Evolutionary conservation across 2,329 filamentous ascomycete genomes (phyloP).

Genomic region (Sporothrix mexicana): DNA sequence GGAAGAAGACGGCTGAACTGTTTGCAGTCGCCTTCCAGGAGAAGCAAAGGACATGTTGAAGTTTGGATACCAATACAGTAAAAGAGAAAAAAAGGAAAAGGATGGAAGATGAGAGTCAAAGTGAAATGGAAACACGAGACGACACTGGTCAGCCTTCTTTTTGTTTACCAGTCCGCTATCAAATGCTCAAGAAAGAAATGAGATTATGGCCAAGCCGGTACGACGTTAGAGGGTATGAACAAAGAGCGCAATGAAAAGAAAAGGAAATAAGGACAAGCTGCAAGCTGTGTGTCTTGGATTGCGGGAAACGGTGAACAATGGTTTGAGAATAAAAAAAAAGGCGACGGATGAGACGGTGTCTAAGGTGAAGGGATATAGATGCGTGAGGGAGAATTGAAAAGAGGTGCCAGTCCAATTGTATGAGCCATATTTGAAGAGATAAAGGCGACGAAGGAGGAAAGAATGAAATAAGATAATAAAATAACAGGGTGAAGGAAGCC

Average conservation of each 20-base stretch:
- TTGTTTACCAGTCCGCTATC: not conserved
- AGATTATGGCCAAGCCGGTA: not conserved
- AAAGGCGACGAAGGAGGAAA: not conserved
- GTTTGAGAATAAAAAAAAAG: constrained; percentile 2
- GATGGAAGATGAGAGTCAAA: not conserved
- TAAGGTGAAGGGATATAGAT: not conserved
- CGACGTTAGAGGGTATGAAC: not conserved
- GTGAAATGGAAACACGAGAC: not conserved
- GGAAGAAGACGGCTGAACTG: not conserved
- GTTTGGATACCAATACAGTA: not conserved
- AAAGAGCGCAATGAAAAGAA: not conserved
- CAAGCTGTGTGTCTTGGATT: not conserved
- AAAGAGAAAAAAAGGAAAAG: too few relatives aligned
- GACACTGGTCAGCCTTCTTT: not conserved
- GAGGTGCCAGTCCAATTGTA: not conserved
- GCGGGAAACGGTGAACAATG: constrained; percentile 16
- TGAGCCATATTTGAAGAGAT: constrained; percentile 15
- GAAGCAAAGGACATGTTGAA: not conserved
- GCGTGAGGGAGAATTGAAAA: not conserved
- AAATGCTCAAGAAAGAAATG: not conserved
- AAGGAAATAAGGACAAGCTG: not conserved
- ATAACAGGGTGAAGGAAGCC: not conserved
- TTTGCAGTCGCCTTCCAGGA: not conserved
- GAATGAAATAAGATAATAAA: not conserved
- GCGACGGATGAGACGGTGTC: constrained; percentile 10